phyloP scores from a whole-genome alignment of 1,284 basidiomycete species.

The Papiliotrema terrestris region DNA sequence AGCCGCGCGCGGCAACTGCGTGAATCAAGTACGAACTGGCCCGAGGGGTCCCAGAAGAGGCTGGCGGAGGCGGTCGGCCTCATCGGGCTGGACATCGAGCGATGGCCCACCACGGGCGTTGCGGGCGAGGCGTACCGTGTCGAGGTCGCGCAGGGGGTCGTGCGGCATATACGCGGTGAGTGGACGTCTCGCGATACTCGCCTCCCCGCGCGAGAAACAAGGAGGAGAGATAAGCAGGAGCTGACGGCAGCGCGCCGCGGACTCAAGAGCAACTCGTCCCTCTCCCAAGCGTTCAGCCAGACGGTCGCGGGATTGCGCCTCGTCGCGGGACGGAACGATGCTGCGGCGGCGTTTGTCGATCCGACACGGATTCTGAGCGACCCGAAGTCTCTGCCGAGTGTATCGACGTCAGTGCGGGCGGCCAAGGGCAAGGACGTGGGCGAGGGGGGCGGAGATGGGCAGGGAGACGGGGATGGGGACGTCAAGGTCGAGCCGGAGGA shows the following conservation, averaged over 20 bases:
- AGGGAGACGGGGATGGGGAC: neutral
- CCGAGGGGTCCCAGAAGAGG: neutral
- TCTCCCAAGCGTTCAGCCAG: neutral
- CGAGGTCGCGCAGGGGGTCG: conserved; percentile 4
- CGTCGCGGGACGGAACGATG: neutral
- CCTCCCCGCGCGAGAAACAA: neutral
- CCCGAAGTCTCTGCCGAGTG: neutral
- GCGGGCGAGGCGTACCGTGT: neutral
- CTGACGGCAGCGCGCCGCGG: neutral
- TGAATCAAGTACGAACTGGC: too few species aligned
- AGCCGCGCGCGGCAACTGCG: too few species aligned
- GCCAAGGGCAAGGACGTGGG: too few species aligned
- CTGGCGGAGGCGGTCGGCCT: conserved; percentile 12
- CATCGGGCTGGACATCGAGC: neutral
- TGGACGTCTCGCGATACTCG: neutral
- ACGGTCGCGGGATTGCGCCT: neutral
- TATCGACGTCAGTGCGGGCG: neutral
- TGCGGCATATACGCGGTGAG: conserved; percentile 5
- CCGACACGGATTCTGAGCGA: neutral
- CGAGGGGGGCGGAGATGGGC: too few species aligned
- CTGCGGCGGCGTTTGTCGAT: neutral
- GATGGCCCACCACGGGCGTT: neutral
- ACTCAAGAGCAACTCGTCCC: neutral
- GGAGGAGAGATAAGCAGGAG: neutral
- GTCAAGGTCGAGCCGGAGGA: neutral